Evolutionary conservation across 176 grass and related monocot species (phyloP).

Genomic region (Aegilops bicornis): DNA sequence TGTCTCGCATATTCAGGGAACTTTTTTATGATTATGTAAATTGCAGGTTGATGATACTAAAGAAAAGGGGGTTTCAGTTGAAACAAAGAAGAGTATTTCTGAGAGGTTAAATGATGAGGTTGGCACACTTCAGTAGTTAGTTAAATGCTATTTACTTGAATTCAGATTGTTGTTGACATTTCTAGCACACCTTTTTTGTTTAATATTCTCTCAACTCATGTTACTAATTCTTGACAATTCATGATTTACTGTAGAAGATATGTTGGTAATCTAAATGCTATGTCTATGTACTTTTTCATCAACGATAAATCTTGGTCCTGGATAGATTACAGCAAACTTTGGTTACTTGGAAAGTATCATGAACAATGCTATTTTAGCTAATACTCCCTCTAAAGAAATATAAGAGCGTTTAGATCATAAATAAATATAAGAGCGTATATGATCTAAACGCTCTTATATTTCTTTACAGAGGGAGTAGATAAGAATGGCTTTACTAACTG

Average conservation of each 20-base stretch:
- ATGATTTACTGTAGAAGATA: not conserved
- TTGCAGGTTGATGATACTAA: slow-evolving; percentile 72
- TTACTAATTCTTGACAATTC: not conserved
- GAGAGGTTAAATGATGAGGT: slow-evolving; percentile 82
- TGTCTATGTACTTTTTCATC: not conserved
- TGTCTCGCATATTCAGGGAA: slow-evolving; percentile 4
- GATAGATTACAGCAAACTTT: slow-evolving; percentile 1
- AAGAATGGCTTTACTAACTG: slow-evolving; percentile 6
- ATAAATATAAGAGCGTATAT: no score
- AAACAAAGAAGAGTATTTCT: slow-evolving; percentile 64
- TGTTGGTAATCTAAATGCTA: not conserved
- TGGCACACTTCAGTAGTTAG: not conserved
- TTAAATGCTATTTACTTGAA: slow-evolving; percentile 14
- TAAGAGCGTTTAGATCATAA: no score
- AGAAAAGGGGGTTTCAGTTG: slow-evolving; percentile 50
- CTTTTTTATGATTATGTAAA: slow-evolving; percentile 18
- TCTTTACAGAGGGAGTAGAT: not conserved
- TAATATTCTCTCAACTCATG: not conserved
- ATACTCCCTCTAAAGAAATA: not conserved
- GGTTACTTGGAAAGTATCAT: slow-evolving; percentile 1
- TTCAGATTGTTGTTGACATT: slow-evolving; percentile 12
- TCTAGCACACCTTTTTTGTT: not conserved
- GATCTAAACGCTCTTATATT: no score
- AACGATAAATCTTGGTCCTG: not conserved
- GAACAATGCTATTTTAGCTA: slow-evolving; percentile 19